Conservation (phyloP, 176 grass and related monocot genomes). For the Phragmites australis region DNA sequence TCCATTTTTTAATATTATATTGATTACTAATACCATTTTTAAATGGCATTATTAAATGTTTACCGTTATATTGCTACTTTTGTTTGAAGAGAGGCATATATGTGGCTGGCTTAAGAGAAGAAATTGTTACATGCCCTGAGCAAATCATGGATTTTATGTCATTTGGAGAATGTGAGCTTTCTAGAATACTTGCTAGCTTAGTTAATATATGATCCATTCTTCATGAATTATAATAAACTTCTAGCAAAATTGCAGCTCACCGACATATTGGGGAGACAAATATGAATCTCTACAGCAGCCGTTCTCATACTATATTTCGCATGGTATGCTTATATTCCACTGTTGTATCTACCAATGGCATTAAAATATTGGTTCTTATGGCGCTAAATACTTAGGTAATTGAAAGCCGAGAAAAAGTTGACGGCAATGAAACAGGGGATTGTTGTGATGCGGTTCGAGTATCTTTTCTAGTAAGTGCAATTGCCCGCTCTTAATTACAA, state of each 20-base stretch:
- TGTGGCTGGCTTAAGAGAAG: slow-evolving; percentile 93
- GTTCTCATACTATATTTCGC: slow-evolving; percentile 95
- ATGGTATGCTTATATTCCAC: slow-evolving; percentile 57
- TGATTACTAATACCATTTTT: slow-evolving; percentile 7
- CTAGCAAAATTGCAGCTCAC: slow-evolving; percentile 61
- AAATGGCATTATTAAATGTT: neutral
- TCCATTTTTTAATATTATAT: slow-evolving; percentile 26
- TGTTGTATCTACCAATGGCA: slow-evolving; percentile 14
- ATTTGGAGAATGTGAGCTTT: slow-evolving; percentile 90
- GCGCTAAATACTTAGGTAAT: slow-evolving; percentile 62
- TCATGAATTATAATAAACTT: slow-evolving; percentile 23
- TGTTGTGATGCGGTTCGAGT: slow-evolving; percentile 90
- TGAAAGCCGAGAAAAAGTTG: slow-evolving; percentile 77
- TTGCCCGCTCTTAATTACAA: slow-evolving; percentile 29
- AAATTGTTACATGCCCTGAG: slow-evolving; percentile 84
- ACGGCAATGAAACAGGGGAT: slow-evolving; percentile 57
- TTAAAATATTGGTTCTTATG: slow-evolving; percentile 21
- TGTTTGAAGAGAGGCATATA: slow-evolving; percentile 89
- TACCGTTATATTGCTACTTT: slow-evolving; percentile 21
- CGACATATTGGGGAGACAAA: slow-evolving; percentile 97
- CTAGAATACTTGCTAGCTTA: slow-evolving; percentile 18
- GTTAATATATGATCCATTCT: slow-evolving; percentile 18
- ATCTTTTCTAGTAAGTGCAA: slow-evolving; percentile 71
- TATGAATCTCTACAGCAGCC: slow-evolving; percentile 95
- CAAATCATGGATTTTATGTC: slow-evolving; percentile 86